Conservation (phyloP, 495 filamentous ascomycete species). For the Daldinia concentrica region DNA sequence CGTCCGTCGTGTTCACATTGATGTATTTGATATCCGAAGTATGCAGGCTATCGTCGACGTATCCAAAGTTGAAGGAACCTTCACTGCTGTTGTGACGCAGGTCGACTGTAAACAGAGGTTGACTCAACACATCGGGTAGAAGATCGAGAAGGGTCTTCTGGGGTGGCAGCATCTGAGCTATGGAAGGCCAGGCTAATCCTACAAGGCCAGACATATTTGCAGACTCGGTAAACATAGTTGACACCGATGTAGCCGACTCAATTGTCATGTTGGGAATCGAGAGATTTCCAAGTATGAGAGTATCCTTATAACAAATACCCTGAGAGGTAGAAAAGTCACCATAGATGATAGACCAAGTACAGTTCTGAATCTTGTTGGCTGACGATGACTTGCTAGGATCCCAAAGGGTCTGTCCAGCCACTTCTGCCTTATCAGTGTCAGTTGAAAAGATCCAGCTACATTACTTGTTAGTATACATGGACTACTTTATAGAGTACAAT, state of each 20-base stretch:
- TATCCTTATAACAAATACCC: slow-evolving; percentile 53
- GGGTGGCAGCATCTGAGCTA: slow-evolving; percentile 56
- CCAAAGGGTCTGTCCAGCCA: slow-evolving; percentile 59
- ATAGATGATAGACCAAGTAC: slow-evolving; percentile 74
- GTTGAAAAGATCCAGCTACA: slow-evolving; percentile 69
- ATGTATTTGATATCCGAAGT: slow-evolving; percentile 65
- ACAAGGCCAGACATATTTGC: slow-evolving; percentile 49
- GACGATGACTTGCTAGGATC: slow-evolving; percentile 69
- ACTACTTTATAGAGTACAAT: not conserved
- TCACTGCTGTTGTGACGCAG: slow-evolving; percentile 70
- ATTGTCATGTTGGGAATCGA: slow-evolving; percentile 68
- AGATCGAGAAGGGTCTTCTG: slow-evolving; percentile 74
- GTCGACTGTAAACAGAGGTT: slow-evolving; percentile 74
- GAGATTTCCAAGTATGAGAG: slow-evolving; percentile 53
- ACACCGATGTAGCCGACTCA: slow-evolving; percentile 49
- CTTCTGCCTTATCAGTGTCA: slow-evolving; percentile 55
- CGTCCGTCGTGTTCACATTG: slow-evolving; percentile 66
- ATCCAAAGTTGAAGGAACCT: slow-evolving; percentile 81
- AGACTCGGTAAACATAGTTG: slow-evolving; percentile 42
- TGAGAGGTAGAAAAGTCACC: slow-evolving; percentile 61
- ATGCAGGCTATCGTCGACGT: slow-evolving; percentile 67
- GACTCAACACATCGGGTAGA: slow-evolving; percentile 58
- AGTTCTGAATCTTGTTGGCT: slow-evolving; percentile 58
- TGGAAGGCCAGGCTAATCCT: slow-evolving; percentile 51
- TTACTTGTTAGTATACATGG: slow-evolving; percentile 27